These are phyloP conservation scores for Populus tremula DNA, from an alignment of 345 rosid species.

Conservation along the genomic window DNA sequence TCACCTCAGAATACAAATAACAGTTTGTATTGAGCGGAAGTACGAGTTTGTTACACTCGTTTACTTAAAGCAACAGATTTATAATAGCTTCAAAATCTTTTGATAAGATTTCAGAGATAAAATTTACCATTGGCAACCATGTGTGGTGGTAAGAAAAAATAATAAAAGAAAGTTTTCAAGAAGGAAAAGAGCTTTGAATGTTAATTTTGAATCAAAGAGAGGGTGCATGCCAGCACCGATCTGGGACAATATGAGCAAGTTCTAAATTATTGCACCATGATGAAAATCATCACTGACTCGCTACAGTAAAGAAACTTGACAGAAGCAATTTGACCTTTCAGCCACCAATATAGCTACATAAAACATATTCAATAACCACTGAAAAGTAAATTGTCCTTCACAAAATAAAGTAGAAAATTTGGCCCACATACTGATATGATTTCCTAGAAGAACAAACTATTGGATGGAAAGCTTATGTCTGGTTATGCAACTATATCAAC, in stretches of 20 bases:
- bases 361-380: neutral
- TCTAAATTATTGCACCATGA: neutral
- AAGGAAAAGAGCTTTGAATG: no score
- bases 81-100: no score
- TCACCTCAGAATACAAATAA: neutral
- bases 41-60: neutral
- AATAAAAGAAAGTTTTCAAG: no score
- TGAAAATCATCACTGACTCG: neutral
- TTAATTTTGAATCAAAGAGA: neutral
- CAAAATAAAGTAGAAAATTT: neutral
- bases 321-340: neutral
- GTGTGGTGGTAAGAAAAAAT: no score
- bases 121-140: no score
- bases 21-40: neutral
- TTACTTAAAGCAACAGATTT: neutral
- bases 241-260: neutral
- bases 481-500: no score
- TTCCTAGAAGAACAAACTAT: neutral
- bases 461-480: no score
- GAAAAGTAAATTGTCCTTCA: no score
- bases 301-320: neutral
- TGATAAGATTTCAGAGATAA: no score
- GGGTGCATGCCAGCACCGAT: neutral
- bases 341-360: neutral
- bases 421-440: neutral